phyloP scores from a whole-genome alignment of 2,329 filamentous ascomycete genomes.

The Penicillium thymicola region DNA sequence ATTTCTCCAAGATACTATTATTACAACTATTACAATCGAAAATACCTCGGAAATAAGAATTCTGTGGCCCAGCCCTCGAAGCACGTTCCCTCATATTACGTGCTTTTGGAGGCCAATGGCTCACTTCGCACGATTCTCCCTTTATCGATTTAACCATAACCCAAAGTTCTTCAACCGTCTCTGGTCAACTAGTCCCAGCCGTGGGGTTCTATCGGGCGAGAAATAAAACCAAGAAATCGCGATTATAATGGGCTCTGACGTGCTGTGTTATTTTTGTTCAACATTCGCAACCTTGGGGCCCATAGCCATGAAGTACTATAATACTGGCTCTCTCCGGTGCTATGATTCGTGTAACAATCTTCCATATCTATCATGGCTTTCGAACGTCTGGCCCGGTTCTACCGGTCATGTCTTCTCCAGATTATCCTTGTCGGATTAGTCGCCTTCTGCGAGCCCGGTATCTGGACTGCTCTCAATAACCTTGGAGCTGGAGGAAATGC shows the following conservation, averaged over 20 bases:
- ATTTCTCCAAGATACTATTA: background rate
- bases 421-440: constrained; percentile 41
- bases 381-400: constrained; percentile 18
- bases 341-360: background rate
- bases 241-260: constrained; percentile 13
- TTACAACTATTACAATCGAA: background rate
- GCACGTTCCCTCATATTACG: background rate
- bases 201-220: background rate
- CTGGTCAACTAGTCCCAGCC: background rate
- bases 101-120: background rate
- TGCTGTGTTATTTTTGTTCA: constrained; percentile 1
- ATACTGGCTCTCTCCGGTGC: background rate
- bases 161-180: background rate
- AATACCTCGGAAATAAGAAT: too few species aligned
- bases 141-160: background rate
- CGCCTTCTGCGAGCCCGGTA: constrained; percentile 43
- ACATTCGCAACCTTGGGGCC: background rate
- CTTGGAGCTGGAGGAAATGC: constrained; percentile 43
- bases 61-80: background rate
- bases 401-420: constrained; percentile 46
- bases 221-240: constrained; percentile 7
- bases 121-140: background rate
- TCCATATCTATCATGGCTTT: constrained; percentile 1
- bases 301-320: background rate
- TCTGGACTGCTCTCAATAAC: constrained; percentile 46